phyloP scores from a whole-genome alignment of 2,329 filamentous ascomycete genomes.

The Daldinia sp. region DNA sequence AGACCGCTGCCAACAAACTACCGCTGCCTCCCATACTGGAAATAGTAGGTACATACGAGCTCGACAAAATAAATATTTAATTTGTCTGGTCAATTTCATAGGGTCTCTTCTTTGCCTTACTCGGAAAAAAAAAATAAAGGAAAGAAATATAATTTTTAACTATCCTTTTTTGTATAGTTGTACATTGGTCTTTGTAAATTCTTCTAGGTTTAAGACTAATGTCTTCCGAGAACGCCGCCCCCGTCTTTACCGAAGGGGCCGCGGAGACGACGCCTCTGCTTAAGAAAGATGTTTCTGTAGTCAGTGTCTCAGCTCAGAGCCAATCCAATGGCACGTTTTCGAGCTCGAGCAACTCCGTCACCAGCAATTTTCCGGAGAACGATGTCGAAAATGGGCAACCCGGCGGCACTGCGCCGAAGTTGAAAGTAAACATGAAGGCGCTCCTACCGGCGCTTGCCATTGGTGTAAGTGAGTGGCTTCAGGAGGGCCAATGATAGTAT shows the following conservation, averaged over 20 bases:
- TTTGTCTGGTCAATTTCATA: neutral
- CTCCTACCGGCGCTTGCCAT: constrained; percentile 49
- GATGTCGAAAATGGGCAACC: constrained; percentile 49
- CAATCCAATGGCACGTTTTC: constrained; percentile 42
- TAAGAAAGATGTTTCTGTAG: constrained; percentile 34
- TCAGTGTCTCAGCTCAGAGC: constrained; percentile 23
- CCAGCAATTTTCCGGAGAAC: constrained; percentile 2
- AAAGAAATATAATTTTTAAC: neutral
- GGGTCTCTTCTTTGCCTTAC: neutral
- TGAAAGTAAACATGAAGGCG: constrained; percentile 45
- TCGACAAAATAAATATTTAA: neutral
- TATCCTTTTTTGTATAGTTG: neutral
- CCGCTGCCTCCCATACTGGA: neutral
- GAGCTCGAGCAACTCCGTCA: constrained; percentile 14
- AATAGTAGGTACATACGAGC: neutral
- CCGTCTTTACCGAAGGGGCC: constrained; percentile 30
- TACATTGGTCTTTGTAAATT: neutral
- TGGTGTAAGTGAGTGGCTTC: constrained; percentile 38
- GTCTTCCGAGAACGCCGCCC: constrained; percentile 24
- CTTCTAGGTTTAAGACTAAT: constrained; percentile 17
- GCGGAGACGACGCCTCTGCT: constrained; percentile 48
- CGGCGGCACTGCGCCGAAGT: constrained; percentile 43
- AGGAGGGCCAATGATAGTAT: neutral
- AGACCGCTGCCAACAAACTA: constrained; percentile 3
- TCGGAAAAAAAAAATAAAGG: neutral